Conservation (phyloP, 1,139 yeast genomes). For the Suhomyces kunorum region DNA sequence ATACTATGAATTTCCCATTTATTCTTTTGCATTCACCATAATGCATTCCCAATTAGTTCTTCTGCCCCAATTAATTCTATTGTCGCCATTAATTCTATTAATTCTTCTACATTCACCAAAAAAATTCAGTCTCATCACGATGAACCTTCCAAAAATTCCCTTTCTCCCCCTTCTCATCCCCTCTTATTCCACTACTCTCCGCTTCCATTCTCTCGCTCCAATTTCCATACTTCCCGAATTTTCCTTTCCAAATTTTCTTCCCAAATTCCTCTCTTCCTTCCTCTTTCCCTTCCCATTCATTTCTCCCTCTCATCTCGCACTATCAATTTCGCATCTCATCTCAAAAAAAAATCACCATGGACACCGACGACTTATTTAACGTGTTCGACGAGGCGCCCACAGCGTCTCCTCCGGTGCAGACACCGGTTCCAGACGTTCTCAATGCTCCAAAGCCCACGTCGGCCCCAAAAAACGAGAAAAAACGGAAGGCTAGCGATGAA, state of each 20-base stretch:
- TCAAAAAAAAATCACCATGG: slow-evolving; percentile 24
- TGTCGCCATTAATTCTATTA: too few relatives aligned
- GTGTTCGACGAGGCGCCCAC: slow-evolving; percentile 63
- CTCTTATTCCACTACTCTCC: too few relatives aligned
- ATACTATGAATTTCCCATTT: too few relatives aligned
- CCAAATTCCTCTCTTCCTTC: not conserved
- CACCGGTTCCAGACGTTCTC: slow-evolving; percentile 13
- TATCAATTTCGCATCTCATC: slow-evolving; percentile 8
- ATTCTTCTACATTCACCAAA: too few relatives aligned
- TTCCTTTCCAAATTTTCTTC: not conserved
- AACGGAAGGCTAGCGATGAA: slow-evolving; percentile 18
- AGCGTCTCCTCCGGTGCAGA: slow-evolving; percentile 34
- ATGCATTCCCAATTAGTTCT: too few relatives aligned
- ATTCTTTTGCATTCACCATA: too few relatives aligned
- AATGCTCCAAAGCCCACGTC: slow-evolving; percentile 4
- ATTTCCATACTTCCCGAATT: not conserved
- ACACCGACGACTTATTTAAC: slow-evolving; percentile 61
- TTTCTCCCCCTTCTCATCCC: too few relatives aligned
- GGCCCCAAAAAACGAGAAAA: slow-evolving; percentile 11
- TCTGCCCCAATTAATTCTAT: too few relatives aligned
- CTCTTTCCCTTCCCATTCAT: not conserved
- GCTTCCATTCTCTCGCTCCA: too few relatives aligned
- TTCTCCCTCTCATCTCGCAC: slow-evolving; percentile 6
- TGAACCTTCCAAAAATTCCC: too few relatives aligned
- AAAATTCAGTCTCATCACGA: too few relatives aligned